phyloP scores from a whole-genome alignment of 2,329 filamentous ascomycete genomes.

The Colletotrichum sidae region DNA sequence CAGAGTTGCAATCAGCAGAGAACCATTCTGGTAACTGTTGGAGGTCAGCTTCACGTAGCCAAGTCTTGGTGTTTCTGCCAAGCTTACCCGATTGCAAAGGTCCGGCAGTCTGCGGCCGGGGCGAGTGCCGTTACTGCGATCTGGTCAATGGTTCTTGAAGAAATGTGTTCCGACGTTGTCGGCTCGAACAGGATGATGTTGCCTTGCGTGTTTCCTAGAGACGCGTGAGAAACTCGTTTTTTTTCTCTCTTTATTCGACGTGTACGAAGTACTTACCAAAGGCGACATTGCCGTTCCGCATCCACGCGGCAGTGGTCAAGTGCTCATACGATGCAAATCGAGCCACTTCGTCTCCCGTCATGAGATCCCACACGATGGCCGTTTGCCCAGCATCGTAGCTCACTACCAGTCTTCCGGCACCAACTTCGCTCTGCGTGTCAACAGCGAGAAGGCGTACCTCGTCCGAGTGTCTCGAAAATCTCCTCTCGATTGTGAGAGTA shows the following conservation, averaged over 20 bases:
- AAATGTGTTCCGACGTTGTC: constrained; percentile 91
- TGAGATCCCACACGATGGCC: constrained; percentile 95
- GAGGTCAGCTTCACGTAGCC: constrained; percentile 30
- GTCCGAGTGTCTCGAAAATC: constrained; percentile 86
- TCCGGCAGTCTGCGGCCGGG: constrained; percentile 88
- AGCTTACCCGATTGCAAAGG: constrained; percentile 91
- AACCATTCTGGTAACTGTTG: constrained; percentile 90
- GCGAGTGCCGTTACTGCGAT: constrained; percentile 95
- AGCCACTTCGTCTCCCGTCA: constrained; percentile 89
- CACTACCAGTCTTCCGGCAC: constrained; percentile 86
- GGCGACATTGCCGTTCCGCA: constrained; percentile 95
- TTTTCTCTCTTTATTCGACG: constrained; percentile 37
- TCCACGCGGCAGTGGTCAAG: constrained; percentile 88
- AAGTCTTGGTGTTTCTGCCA: background rate
- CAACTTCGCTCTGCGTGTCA: constrained; percentile 90
- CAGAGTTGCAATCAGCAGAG: constrained; percentile 87
- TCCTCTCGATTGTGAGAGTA: constrained; percentile 86
- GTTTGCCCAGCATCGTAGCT: constrained; percentile 94
- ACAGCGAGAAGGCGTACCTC: constrained; percentile 87
- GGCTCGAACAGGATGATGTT: constrained; percentile 96
- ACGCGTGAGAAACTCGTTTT: constrained; percentile 37
- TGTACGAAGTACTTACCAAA: constrained; percentile 75
- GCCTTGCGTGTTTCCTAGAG: constrained; percentile 86
- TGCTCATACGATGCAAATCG: constrained; percentile 94
- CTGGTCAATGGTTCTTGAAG: constrained; percentile 87